Base-by-base conservation (phyloP, 352 stramenopile genomes). In the Phytophthora sp. region DNA sequence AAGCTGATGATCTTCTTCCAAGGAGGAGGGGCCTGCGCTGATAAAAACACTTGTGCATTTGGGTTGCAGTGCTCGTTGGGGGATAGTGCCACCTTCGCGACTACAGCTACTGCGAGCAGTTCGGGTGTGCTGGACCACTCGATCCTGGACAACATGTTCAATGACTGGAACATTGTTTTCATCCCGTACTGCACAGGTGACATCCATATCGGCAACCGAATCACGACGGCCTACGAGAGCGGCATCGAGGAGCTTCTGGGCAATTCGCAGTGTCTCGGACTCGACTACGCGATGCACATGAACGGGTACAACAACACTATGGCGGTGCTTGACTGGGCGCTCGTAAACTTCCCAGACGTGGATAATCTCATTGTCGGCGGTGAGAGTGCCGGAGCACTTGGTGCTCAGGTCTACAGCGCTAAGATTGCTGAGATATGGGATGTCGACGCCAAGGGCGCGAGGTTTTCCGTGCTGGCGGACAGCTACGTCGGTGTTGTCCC, bases 121-220 rank as follows among this genome's bases (percentile, higher is more conserved):
- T 46, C 58, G 1, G 83, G 83, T 27, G 57, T 91, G 15, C 47
- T 90, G 24, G 75, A 89, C 53, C 64, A 64, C 4, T 76, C 79
- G 20, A 50, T 87, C 26, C 41, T 57, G n/a, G 57, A 74, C 51
- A 92, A 90, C 59, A 45, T 82, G 35, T 90, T 90, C 58, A 78
- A 77, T 47, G 81, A 90, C 65, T 92, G 81, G 81, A 87, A 87
- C 68, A 78, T 90, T 50, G 76, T 92, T 8, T 77, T 86, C 64
- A 66, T 92, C 9, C 81, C 79, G 21, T 90, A 92, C 70, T 92
- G 83, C 76, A 89, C 81, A 20, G 79, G 81, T 38, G 81, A 92
- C 41, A 71, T 92, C 31, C 82, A 92, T 45, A 51, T 86, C 4
- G 83, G 83, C 46, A 86, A 78, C 66, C 44, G 59, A 7, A 35